These are phyloP conservation scores for Dendrobium nobile DNA, from an alignment of 106 monocot species.

Conservation along the genomic window DNA sequence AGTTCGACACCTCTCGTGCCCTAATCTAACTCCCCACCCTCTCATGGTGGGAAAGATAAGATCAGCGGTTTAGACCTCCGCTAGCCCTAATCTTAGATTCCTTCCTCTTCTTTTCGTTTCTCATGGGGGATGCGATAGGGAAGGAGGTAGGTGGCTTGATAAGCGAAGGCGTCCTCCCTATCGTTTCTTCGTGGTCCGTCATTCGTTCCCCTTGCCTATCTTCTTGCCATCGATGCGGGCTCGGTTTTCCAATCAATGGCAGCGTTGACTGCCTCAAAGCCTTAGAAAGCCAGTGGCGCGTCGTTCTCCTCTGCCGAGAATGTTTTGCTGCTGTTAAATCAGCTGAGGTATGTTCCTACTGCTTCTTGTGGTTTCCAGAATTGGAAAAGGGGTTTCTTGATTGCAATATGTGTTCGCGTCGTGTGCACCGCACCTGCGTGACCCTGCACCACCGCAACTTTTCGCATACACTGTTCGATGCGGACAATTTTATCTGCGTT, in stretches of 20 bases:
- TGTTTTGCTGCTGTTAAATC: constrained; percentile 35
- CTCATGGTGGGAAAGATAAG: not conserved
- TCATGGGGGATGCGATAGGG: constrained; percentile 7
- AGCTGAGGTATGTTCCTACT: constrained; percentile 54
- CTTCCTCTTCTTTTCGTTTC: not conserved
- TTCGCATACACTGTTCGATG: constrained; percentile 16
- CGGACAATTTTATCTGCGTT: constrained; percentile 33
- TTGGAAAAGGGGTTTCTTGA: not conserved
- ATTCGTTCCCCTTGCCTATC: constrained; percentile 19
- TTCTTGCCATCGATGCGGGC: constrained; percentile 39
- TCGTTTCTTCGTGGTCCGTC: not conserved
- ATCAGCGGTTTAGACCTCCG: not conserved
- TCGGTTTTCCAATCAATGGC: not conserved
- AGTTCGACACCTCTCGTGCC: not conserved
- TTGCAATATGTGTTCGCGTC: constrained; percentile 43
- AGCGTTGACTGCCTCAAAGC: constrained; percentile 13
- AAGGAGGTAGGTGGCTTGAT: not conserved
- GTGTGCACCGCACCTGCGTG: constrained; percentile 55
- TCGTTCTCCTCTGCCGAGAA: constrained; percentile 49
- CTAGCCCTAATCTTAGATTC: constrained; percentile 5
- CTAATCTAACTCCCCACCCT: not conserved
- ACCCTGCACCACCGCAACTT: constrained; percentile 32
- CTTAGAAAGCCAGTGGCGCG: constrained; percentile 50
- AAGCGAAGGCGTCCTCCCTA: not conserved
- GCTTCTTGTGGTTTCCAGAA: constrained; percentile 26